Conservation (phyloP, 441 rosid species). For the Populus hybrid region DNA sequence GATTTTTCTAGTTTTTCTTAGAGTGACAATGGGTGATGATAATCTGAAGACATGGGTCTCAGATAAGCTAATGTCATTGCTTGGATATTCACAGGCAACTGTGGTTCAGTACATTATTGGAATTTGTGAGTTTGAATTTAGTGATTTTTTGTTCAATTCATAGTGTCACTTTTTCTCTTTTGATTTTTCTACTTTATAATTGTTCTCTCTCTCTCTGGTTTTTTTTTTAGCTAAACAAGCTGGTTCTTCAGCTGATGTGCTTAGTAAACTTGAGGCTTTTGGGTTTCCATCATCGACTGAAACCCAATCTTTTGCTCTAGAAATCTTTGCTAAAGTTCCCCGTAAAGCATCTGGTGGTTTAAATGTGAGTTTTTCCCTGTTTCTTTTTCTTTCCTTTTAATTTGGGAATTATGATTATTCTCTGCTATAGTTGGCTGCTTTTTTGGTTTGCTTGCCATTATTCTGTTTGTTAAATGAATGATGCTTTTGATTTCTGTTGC, state of each 20-base stretch:
- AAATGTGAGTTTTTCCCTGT: slow-evolving; percentile 53
- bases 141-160: no score
- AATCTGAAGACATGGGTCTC: slow-evolving; percentile 79
- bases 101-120: slow-evolving; percentile 73
- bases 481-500: background rate
- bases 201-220: background rate
- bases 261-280: slow-evolving; percentile 48
- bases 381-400: background rate
- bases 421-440: background rate
- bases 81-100: slow-evolving; percentile 68
- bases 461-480: background rate
- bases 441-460: background rate
- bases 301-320: slow-evolving; percentile 64
- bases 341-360: slow-evolving; percentile 41
- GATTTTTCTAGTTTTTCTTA: background rate
- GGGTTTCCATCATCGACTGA: slow-evolving; percentile 65
- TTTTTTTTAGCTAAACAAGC: slow-evolving; percentile 64
- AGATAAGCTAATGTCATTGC: slow-evolving; percentile 64
- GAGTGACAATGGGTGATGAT: slow-evolving; percentile 54
- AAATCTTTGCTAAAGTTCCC: slow-evolving; percentile 68
- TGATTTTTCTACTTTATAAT: background rate
- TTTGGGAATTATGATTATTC: slow-evolving; percentile 1
- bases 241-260: slow-evolving; percentile 54
- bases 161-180: no score
- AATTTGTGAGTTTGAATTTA: slow-evolving; percentile 40